Conservation (phyloP, 2,329 filamentous ascomycete genomes). For the Fonsecaea pedrosoi region DNA sequence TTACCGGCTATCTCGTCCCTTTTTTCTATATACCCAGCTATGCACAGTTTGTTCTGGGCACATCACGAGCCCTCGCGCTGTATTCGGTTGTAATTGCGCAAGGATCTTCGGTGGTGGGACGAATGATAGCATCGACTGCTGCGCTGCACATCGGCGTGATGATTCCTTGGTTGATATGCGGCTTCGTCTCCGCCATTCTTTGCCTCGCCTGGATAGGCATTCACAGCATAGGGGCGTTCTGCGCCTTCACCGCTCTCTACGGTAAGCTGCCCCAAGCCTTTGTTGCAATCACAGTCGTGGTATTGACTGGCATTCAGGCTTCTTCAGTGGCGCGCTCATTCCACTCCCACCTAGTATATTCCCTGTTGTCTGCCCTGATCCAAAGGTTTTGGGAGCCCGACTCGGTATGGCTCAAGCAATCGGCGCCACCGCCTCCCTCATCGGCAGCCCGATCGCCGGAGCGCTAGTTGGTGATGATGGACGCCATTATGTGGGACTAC, state of each 20-base stretch:
- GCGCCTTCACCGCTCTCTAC: slow-evolving; percentile 66
- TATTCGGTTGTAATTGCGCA: slow-evolving; percentile 69
- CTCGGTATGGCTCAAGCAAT: slow-evolving; percentile 60
- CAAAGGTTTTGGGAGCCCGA: slow-evolving; percentile 54
- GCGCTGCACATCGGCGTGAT: slow-evolving; percentile 64
- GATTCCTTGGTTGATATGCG: slow-evolving; percentile 60
- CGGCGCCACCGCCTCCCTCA: slow-evolving; percentile 55
- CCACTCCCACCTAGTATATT: slow-evolving; percentile 67
- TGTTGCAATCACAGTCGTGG: not conserved
- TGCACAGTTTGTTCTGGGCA: slow-evolving; percentile 43
- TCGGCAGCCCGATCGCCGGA: slow-evolving; percentile 58
- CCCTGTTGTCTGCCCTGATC: slow-evolving; percentile 56
- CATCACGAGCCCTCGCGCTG: slow-evolving; percentile 53
- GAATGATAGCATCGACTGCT: slow-evolving; percentile 60
- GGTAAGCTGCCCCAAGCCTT: slow-evolving; percentile 43
- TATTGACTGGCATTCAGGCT: slow-evolving; percentile 43
- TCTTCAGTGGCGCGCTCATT: slow-evolving; percentile 67
- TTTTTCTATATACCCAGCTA: slow-evolving; percentile 52
- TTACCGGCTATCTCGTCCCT: slow-evolving; percentile 57
- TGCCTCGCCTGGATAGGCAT: slow-evolving; percentile 64
- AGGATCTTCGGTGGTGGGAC: slow-evolving; percentile 62
- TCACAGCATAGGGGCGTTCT: slow-evolving; percentile 55
- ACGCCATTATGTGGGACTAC: slow-evolving; percentile 51
- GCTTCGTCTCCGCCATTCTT: slow-evolving; percentile 48
- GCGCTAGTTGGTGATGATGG: slow-evolving; percentile 49